A percentile compares a stretch with the other conserved stretches of the same genome.
phyloP scores from a whole-genome alignment of 2,329 filamentous ascomycete species.

The Scytalidium lignicola region DNA sequence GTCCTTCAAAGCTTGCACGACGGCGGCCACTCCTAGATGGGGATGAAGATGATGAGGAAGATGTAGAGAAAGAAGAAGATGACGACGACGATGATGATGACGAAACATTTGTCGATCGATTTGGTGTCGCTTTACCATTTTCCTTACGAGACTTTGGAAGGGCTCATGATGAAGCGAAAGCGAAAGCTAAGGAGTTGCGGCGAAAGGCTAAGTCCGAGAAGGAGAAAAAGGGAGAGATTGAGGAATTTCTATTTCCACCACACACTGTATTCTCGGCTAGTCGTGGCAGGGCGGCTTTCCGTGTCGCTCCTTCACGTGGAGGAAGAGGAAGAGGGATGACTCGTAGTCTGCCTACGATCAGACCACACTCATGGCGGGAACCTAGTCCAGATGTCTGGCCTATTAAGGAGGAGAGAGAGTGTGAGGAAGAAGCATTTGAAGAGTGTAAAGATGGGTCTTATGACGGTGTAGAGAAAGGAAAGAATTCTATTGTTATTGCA shows the following conservation, averaged over 20 bases:
- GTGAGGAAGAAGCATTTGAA: constrained; percentile 10
- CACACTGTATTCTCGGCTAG: background rate
- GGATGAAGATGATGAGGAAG: constrained; percentile 6
- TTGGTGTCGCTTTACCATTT: constrained; percentile 21
- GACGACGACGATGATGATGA: constrained; percentile 16
- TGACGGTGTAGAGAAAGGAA: constrained; percentile 1
- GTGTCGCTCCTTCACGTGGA: constrained; percentile 8
- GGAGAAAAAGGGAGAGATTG: background rate
- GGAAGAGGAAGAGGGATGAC: constrained; percentile 20
- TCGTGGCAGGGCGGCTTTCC: constrained; percentile 21
- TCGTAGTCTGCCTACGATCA: constrained; percentile 17
- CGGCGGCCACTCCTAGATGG: background rate
- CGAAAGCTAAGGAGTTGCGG: background rate
- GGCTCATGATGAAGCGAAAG: background rate
- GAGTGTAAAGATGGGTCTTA: background rate
- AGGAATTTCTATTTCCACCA: background rate
- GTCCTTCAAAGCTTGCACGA: constrained; percentile 22
- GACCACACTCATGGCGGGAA: constrained; percentile 24
- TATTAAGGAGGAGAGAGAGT: constrained; percentile 25
- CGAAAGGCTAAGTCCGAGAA: background rate
- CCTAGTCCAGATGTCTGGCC: constrained; percentile 26
- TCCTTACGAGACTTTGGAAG: constrained; percentile 22
- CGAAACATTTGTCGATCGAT: constrained; percentile 2
- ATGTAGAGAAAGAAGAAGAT: constrained; percentile 8
- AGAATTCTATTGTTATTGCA: constrained; percentile 6